Conservation (phyloP, 1,139 yeast genomes). For the Debaryomyces udenii region DNA sequence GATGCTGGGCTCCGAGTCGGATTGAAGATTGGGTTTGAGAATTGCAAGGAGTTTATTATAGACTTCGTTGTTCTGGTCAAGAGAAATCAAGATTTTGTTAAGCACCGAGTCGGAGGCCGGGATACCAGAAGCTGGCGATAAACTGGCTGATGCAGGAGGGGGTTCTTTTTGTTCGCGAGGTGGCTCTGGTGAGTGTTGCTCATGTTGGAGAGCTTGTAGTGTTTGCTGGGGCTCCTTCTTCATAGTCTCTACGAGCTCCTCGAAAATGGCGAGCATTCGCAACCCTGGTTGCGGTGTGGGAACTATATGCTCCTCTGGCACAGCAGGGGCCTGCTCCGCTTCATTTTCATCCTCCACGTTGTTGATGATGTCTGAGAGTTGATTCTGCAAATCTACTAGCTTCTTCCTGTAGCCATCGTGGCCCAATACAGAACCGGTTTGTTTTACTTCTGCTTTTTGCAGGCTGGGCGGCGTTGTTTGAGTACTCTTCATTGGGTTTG, state of each 20-base stretch:
- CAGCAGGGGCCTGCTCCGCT: neutral
- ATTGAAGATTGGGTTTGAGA: neutral
- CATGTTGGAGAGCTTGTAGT: neutral
- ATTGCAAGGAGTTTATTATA: slow-evolving; percentile 17
- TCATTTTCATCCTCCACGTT: slow-evolving; percentile 13
- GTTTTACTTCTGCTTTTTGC: neutral
- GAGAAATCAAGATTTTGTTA: slow-evolving; percentile 9
- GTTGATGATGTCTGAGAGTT: slow-evolving; percentile 20
- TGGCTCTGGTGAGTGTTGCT: neutral
- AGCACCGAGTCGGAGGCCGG: slow-evolving; percentile 3
- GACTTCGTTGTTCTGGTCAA: slow-evolving; percentile 18
- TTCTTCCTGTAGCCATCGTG: slow-evolving; percentile 8
- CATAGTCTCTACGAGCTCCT: slow-evolving; percentile 5
- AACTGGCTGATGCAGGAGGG: neutral
- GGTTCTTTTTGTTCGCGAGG: neutral
- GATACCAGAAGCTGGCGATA: too few relatives aligned
- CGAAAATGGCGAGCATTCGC: slow-evolving; percentile 9
- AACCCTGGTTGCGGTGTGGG: neutral
- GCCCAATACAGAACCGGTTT: neutral
- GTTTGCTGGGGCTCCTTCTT: slow-evolving; percentile 3
- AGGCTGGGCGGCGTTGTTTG: neutral
- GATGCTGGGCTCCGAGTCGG: too few relatives aligned
- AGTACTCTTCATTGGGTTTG: neutral
- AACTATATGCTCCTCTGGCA: neutral
- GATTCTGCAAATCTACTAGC: slow-evolving; percentile 19